phyloP scores from a whole-genome alignment of 257 asterid genomes.

The Solanum commersonii region DNA sequence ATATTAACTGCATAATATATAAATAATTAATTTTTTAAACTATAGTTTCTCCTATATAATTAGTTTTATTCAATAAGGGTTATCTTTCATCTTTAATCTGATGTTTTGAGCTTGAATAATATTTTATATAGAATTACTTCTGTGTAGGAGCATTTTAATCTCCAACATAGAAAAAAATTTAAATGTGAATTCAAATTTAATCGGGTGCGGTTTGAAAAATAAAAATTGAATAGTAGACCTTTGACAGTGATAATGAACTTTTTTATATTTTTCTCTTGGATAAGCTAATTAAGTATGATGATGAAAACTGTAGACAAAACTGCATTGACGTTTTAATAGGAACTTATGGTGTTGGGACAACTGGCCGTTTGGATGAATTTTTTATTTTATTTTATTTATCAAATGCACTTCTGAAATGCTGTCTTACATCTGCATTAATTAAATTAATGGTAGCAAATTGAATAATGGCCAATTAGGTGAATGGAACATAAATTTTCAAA shows the following conservation, averaged over 20 bases:
- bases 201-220: neutral
- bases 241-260: neutral
- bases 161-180: rapidly evolving
- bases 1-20: no score
- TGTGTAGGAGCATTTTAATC: no score
- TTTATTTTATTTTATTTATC: neutral
- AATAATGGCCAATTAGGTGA: neutral
- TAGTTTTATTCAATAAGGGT: neutral
- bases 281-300: neutral
- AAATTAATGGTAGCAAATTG: neutral
- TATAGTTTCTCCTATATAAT: neutral
- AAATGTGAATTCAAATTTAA: no score
- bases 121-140: no score
- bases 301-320: neutral
- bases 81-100: rapidly evolving
- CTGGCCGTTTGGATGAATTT: neutral
- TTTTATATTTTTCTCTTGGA: neutral
- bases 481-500: neutral
- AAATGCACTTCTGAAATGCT: neutral
- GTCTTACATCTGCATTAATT: neutral
- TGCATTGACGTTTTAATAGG: neutral
- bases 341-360: neutral
- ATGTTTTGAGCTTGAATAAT: no score
- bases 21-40: no score
- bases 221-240: neutral